Evolutionary conservation across 1,139 yeast genomes (phyloP).

Genomic region (Sugiyamaella sp.): DNA sequence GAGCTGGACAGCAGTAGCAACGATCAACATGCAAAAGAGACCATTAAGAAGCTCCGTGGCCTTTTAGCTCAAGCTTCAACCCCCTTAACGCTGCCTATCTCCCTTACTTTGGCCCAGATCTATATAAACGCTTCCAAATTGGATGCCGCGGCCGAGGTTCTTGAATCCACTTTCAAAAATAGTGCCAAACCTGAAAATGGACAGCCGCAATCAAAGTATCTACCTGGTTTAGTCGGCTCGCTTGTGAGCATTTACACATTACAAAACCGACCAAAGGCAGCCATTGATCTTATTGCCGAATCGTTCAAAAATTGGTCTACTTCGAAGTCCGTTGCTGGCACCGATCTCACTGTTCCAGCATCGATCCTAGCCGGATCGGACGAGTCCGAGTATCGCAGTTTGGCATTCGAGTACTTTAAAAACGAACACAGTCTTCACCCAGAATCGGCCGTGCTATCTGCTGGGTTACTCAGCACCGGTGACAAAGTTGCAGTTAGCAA

Average conservation of each 20-base stretch:
- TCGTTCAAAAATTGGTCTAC: slow-evolving; percentile 32
- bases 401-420: slow-evolving; percentile 25
- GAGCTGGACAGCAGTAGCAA: slow-evolving; percentile 27
- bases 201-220: slow-evolving; percentile 35
- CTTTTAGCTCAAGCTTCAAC: slow-evolving; percentile 7
- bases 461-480: slow-evolving; percentile 34
- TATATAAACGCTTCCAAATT: slow-evolving; percentile 47
- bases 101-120: slow-evolving; percentile 49
- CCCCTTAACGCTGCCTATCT: slow-evolving; percentile 21
- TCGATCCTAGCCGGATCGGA: slow-evolving; percentile 25
- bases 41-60: slow-evolving; percentile 10
- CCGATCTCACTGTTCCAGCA: slow-evolving; percentile 21
- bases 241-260: slow-evolving; percentile 54
- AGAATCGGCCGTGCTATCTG: slow-evolving; percentile 17
- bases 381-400: slow-evolving; percentile 18
- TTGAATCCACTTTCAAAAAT: slow-evolving; percentile 42
- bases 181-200: slow-evolving; percentile 15
- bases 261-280: slow-evolving; percentile 34
- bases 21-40: background rate
- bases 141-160: slow-evolving; percentile 50
- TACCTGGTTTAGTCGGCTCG: slow-evolving; percentile 50
- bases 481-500: slow-evolving; percentile 19
- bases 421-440: slow-evolving; percentile 7
- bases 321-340: background rate
- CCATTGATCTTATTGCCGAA: slow-evolving; percentile 30